Conservation (phyloP, 208 protist genomes). For the Strigomonas culicis region DNA sequence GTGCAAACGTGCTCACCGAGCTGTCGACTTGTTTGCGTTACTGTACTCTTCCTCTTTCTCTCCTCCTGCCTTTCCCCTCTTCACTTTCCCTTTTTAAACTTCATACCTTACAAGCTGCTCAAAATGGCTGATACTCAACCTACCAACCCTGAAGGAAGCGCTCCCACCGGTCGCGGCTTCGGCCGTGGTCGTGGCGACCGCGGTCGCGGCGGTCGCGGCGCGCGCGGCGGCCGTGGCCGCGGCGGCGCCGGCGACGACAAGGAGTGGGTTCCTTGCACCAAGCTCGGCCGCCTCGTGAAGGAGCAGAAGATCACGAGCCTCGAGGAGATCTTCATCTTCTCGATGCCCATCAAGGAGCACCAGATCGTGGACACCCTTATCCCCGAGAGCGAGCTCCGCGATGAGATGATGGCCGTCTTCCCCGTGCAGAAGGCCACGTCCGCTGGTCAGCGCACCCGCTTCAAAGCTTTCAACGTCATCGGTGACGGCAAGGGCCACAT, state of each 20-base stretch:
- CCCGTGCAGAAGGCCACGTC: slow-evolving; percentile 99
- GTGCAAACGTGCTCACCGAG: too few species aligned
- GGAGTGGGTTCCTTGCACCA: slow-evolving; percentile 98
- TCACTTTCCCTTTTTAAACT: slow-evolving; percentile 8
- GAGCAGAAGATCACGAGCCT: slow-evolving; percentile 96
- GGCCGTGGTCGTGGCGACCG: slow-evolving; percentile 47
- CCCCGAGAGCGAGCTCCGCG: slow-evolving; percentile 61
- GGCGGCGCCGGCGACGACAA: slow-evolving; percentile 77
- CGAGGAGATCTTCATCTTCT: slow-evolving; percentile 99
- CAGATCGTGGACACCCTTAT: slow-evolving; percentile 99
- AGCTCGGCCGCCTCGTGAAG: slow-evolving; percentile 98
- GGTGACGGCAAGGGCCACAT: slow-evolving; percentile 98
- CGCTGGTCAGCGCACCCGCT: slow-evolving; percentile 99
- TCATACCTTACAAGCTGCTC: slow-evolving; percentile 19
- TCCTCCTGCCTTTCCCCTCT: slow-evolving; percentile 4
- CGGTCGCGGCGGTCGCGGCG: slow-evolving; percentile 60
- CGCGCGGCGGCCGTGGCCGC: slow-evolving; percentile 35
- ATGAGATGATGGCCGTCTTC: slow-evolving; percentile 98
- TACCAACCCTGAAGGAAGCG: slow-evolving; percentile 29
- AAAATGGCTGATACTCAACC: slow-evolving; percentile 74
- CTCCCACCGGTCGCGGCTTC: slow-evolving; percentile 57
- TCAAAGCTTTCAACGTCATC: slow-evolving; percentile 99
- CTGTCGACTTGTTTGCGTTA: too few species aligned
- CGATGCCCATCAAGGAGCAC: slow-evolving; percentile 99
- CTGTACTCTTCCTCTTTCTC: neutral